A percentile compares a stretch with the other conserved stretches of the same genome.
Conservation (phyloP, 352 stramenopile genomes). For the Phytophthora podocarpi region DNA sequence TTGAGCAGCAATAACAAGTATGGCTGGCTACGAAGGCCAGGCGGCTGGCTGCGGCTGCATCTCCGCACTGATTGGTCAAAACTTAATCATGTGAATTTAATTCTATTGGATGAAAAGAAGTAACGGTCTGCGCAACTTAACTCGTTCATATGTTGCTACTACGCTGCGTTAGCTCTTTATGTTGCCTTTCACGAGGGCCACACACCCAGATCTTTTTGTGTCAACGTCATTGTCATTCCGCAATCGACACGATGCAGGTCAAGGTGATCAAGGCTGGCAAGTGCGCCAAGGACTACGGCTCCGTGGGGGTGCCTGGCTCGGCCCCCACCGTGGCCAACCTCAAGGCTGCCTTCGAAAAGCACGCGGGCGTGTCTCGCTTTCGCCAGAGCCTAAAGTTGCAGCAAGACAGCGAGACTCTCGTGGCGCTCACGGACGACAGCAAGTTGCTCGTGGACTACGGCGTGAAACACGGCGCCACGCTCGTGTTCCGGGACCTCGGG, state of each 20-base stretch:
- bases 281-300: slow-evolving; percentile 58
- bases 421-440: slow-evolving; percentile 60
- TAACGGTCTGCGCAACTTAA: not conserved
- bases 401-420: slow-evolving; percentile 17
- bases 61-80: slow-evolving; percentile 1
- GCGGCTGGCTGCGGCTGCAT: slow-evolving; percentile 2
- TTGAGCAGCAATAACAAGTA: not conserved
- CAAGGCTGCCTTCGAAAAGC: slow-evolving; percentile 64
- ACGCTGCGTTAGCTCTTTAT: not conserved
- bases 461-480: slow-evolving; percentile 51
- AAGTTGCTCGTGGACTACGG: slow-evolving; percentile 63
- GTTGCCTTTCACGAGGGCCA: slow-evolving; percentile 6
- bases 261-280: slow-evolving; percentile 65
- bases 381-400: slow-evolving; percentile 72
- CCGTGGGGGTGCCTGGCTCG: slow-evolving; percentile 38
- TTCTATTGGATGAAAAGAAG: slow-evolving; percentile 19
- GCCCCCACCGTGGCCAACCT: slow-evolving; percentile 52
- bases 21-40: slow-evolving; percentile 9
- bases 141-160: not conserved
- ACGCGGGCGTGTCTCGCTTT: slow-evolving; percentile 52
- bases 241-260: slow-evolving; percentile 53
- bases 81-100: not conserved
- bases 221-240: slow-evolving; percentile 19
- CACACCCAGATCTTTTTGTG: slow-evolving; percentile 3
- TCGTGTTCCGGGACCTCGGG: slow-evolving; percentile 83